phyloP scores from a whole-genome alignment of 352 stramenopile species.

The Thalassiosira sp. region DNA sequence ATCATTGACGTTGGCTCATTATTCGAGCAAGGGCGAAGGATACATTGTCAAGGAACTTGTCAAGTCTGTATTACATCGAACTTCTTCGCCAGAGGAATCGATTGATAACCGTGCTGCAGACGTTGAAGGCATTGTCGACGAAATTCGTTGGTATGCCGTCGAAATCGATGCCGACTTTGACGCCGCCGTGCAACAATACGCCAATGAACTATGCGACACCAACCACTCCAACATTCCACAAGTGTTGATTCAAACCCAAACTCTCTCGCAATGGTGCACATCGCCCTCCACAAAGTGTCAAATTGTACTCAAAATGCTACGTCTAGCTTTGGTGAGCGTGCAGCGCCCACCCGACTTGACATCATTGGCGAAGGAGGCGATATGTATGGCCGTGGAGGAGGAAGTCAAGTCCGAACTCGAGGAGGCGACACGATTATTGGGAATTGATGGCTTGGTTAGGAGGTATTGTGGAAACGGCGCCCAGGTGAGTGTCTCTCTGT shows the following conservation, averaged over 20 bases:
- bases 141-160: constrained; percentile 64
- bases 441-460: constrained; percentile 74
- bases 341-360: constrained; percentile 62
- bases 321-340: constrained; percentile 63
- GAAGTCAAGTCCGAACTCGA: constrained; percentile 70
- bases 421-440: constrained; percentile 74
- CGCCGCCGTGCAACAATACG: constrained; percentile 56
- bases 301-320: constrained; percentile 70
- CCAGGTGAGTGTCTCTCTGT: too few relatives aligned
- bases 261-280: constrained; percentile 59
- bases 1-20: constrained; percentile 46
- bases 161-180: constrained; percentile 64
- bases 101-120: too few relatives aligned
- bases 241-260: constrained; percentile 20
- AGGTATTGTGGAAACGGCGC: constrained; percentile 80
- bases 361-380: constrained; percentile 63
- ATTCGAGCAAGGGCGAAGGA: constrained; percentile 53
- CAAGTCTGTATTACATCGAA: constrained; percentile 39
- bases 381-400: constrained; percentile 66
- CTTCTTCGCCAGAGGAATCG: too few relatives aligned
- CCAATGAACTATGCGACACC: constrained; percentile 60
- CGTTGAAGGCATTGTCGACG: constrained; percentile 22
- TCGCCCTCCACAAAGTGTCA: constrained; percentile 58
- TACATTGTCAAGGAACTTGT: constrained; percentile 73
- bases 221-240: constrained; percentile 53